Evolutionary conservation across 345 rosid species (phyloP).

Genomic region (Eucalyptus paniculata): DNA sequence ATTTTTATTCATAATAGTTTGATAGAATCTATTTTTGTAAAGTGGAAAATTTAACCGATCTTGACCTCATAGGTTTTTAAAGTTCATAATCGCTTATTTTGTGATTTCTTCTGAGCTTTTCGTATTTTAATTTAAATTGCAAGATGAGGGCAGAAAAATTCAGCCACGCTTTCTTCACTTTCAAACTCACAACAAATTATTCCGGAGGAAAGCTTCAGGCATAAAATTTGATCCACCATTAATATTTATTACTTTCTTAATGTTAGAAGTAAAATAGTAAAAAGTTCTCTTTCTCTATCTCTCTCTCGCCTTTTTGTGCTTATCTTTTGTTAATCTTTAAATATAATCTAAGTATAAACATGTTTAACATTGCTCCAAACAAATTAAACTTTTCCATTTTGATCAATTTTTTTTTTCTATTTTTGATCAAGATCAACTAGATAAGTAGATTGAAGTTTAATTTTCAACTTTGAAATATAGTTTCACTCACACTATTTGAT

Average conservation of each 20-base stretch:
- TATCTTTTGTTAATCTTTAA: no score
- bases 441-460: no score
- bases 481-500: not conserved
- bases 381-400: no score
- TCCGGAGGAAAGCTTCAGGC: not conserved
- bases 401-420: no score
- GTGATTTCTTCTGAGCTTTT: not conserved
- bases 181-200: not conserved
- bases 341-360: no score
- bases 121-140: not conserved
- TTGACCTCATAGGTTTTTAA: not conserved
- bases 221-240: not conserved
- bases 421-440: no score
- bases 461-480: no score
- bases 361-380: no score
- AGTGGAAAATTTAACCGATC: not conserved
- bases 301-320: no score
- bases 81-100: not conserved
- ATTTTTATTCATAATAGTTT: not conserved
- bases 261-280: not conserved
- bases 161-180: not conserved
- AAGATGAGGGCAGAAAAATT: not conserved
- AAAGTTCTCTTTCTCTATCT: accelerated
- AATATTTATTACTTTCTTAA: not conserved
- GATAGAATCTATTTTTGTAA: not conserved